phyloP scores from a whole-genome alignment of 75 land plant species.

The Larix kaempferi region DNA sequence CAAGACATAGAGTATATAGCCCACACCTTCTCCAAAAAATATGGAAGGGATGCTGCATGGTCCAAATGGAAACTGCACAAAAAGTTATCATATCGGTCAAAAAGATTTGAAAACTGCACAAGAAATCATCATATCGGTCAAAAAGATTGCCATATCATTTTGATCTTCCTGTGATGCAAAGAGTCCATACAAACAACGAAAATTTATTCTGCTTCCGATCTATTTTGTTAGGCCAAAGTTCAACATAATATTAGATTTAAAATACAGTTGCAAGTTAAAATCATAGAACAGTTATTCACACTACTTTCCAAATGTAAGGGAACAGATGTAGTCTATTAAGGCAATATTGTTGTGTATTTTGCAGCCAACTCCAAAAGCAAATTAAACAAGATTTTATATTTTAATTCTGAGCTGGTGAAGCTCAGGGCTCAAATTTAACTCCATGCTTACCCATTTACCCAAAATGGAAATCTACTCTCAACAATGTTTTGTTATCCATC shows the following conservation, averaged over 20 bases:
- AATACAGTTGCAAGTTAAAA: background rate
- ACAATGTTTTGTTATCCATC: no score
- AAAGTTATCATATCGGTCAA: background rate
- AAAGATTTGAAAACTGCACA: no score
- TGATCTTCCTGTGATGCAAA: background rate
- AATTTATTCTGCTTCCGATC: no score
- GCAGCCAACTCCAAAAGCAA: background rate
- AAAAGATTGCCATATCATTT: background rate
- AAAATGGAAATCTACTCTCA: no score
- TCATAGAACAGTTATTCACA: background rate
- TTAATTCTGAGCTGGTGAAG: no score
- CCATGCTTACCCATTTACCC: no score
- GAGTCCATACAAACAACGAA: background rate
- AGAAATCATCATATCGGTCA: no score
- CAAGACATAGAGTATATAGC: background rate
- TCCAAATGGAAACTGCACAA: conserved; percentile 93
- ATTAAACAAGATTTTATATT: background rate
- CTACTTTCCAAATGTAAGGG: background rate
- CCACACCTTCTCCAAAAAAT: conserved; percentile 93
- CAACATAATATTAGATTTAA: background rate
- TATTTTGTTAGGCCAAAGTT: background rate
- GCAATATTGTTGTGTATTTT: background rate
- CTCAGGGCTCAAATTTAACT: no score
- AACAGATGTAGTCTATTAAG: background rate
- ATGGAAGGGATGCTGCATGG: conserved; percentile 98